Evolutionary conservation across 2,329 filamentous ascomycete species (phyloP), one percentile per base, ranked within the genome.

Genomic region (Beauveria pseudobassiana): DNA sequence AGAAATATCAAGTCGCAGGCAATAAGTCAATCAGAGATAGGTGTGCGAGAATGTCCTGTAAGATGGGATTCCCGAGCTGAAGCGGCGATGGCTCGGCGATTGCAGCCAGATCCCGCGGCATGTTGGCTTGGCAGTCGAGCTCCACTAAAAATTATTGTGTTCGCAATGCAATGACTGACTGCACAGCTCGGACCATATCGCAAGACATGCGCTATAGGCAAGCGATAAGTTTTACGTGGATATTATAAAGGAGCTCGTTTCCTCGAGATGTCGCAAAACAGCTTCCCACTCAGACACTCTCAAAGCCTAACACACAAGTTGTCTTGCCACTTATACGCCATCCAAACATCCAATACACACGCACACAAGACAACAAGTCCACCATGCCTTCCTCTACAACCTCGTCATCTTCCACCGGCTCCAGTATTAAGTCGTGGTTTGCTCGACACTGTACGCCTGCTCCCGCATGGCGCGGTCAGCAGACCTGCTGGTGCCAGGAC

Each of bases 361-460:
- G 14, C 38, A 49, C 45, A 26, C 28, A 58, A 42, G 18, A 51
- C 18, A 34, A 50, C 26, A 16, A 6, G 14, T 26, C 5, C 53
- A 38, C 18, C 34, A 62, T 56, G 45, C 8, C 52, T 56, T 45
- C 53, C 67, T 56, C 53, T 73, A 14, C 22, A 10, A 46, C 49
- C 3, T 60, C 58, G 22, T 52, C 50, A 61, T 58, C 66, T 68
- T 52, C 52, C 73, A 53, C 54, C 28, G 16, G 20, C 12, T 59
- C 58, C 40, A 28, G 38, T 40, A 63, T 67, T 56, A 68, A 64
- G 51, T 71, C 70, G 55, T 77, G 75, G 75, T 76, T 76, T 63
- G 71, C 73, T 54, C 74, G 74, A 64, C 75, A 77, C 70, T 76
- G 73, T 64, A 68, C 74, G 53, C 73, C 75, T 59, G 72, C 73